phyloP scores from a whole-genome alignment of 441 rosid species.

The Erysimum cheiri region DNA sequence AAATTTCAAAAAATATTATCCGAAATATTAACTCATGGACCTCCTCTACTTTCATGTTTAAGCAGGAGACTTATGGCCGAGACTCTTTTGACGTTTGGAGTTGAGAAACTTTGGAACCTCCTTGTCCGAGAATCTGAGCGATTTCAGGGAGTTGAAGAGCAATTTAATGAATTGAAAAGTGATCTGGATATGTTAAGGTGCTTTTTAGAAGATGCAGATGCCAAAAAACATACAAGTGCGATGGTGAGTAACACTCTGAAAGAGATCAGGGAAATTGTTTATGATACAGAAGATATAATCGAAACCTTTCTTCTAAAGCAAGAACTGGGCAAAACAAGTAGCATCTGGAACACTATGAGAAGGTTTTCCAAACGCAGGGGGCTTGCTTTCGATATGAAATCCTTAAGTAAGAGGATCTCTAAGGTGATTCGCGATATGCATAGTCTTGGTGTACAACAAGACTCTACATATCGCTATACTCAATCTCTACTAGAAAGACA shows the following conservation, averaged over 20 bases:
- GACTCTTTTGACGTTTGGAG: too few species aligned
- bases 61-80: too few species aligned
- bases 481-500: neutral
- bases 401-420: neutral
- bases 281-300: conserved; percentile 41
- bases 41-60: too few species aligned
- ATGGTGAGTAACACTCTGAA: conserved; percentile 29
- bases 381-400: neutral
- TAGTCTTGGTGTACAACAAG: neutral
- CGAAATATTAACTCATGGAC: too few species aligned
- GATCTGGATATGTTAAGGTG: conserved; percentile 36
- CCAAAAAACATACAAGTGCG: conserved; percentile 33
- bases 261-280: conserved; percentile 41
- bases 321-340: neutral
- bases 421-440: neutral
- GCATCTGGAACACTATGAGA: neutral
- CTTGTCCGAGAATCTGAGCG: conserved; percentile 33
- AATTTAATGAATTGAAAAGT: conserved; percentile 18
- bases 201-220: conserved; percentile 41
- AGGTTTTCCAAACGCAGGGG: neutral
- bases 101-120: neutral
- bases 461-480: too few species aligned
- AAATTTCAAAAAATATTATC: too few species aligned
- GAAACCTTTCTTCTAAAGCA: conserved; percentile 30
- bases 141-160: conserved; percentile 28